Conservation (phyloP, 768 basidiomycete species). For the Filobasidium wieringae region DNA sequence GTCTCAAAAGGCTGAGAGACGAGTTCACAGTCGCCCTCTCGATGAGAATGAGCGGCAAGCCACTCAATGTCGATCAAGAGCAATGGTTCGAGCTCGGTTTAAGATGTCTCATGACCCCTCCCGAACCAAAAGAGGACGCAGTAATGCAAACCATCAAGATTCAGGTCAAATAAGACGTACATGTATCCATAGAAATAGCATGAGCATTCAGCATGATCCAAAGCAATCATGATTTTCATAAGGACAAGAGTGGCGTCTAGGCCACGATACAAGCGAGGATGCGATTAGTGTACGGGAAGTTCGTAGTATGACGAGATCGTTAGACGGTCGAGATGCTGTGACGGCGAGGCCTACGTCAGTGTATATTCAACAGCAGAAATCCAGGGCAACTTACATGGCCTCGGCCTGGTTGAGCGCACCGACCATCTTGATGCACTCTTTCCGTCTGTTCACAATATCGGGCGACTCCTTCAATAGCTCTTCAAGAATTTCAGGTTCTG, state of each 20-base stretch:
- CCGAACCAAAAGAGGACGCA: background rate
- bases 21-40: slow-evolving; percentile 50
- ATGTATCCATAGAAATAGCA: too few relatives aligned
- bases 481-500: slow-evolving; percentile 77
- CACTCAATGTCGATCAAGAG: slow-evolving; percentile 50
- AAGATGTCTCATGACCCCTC: slow-evolving; percentile 28
- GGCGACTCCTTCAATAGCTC: slow-evolving; percentile 69
- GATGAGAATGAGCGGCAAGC: slow-evolving; percentile 54
- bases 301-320: too few relatives aligned
- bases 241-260: background rate
- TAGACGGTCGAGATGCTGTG: slow-evolving; percentile 1
- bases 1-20: slow-evolving; percentile 64
- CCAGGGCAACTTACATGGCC: slow-evolving; percentile 41
- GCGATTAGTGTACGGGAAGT: too few relatives aligned
- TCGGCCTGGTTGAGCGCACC: slow-evolving; percentile 92
- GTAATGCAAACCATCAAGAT: background rate
- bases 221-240: background rate
- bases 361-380: too few relatives aligned
- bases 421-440: slow-evolving; percentile 89
- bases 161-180: background rate
- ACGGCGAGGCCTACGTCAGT: background rate
- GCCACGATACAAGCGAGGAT: background rate
- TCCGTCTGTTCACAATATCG: slow-evolving; percentile 51
- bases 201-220: too few relatives aligned
- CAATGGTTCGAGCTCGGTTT: slow-evolving; percentile 65